phyloP scores from a whole-genome alignment of 2,329 filamentous ascomycete species.

The Nannizziopsis arthrosporioides region DNA sequence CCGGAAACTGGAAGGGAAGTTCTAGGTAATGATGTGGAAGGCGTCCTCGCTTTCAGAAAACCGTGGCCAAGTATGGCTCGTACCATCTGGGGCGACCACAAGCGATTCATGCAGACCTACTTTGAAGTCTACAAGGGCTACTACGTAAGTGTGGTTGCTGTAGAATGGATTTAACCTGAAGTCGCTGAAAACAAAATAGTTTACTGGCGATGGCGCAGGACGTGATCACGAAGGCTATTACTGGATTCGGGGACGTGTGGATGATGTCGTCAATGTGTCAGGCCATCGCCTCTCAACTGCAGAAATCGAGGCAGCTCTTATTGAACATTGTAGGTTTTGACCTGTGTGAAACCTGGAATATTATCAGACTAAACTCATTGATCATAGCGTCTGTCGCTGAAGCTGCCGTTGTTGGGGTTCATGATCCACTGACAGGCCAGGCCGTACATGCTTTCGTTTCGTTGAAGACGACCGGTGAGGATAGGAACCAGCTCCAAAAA shows the following conservation, averaged over 20 bases:
- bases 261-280: conserved; percentile 96
- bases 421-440: conserved; percentile 90
- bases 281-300: conserved; percentile 93
- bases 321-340: conserved; percentile 59
- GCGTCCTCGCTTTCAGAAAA: conserved; percentile 93
- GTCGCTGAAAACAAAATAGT: conserved; percentile 24
- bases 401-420: conserved; percentile 85
- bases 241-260: conserved; percentile 97
- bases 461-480: conserved; percentile 63
- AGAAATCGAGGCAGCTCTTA: conserved; percentile 91
- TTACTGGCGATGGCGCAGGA: conserved; percentile 67
- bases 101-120: conserved; percentile 98
- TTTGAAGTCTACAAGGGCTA: conserved; percentile 95
- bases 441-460: conserved; percentile 94
- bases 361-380: conserved; percentile 5
- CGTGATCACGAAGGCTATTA: conserved; percentile 98
- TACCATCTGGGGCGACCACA: conserved; percentile 94
- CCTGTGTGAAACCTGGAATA: not conserved
- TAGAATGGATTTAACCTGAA: not conserved
- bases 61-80: conserved; percentile 97
- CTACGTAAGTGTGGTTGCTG: conserved; percentile 59
- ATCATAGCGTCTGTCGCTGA: conserved; percentile 61
- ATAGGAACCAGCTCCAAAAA: conserved; percentile 66
- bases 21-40: conserved; percentile 90
- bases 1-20: conserved; percentile 90